phyloP scores from a whole-genome alignment of 306 rosid species.

The Castanea mollissima region DNA sequence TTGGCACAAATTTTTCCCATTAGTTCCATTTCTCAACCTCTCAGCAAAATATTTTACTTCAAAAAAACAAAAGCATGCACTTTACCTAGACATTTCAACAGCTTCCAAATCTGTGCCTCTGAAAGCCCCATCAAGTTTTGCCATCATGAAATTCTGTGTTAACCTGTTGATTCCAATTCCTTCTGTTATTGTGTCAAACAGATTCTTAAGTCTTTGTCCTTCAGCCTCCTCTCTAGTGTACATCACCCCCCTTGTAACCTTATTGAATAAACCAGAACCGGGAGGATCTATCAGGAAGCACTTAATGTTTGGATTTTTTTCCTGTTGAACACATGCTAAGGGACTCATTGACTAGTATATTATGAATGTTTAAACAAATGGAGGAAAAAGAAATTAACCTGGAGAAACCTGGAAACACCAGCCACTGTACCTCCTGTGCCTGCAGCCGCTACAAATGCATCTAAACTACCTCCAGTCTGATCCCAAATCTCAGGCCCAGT shows the following conservation, averaged over 20 bases:
- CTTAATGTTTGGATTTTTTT: conserved; percentile 67
- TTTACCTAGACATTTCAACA: conserved; percentile 73
- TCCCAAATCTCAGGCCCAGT: conserved; percentile 98
- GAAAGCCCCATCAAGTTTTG: conserved; percentile 83
- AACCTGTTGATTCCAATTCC: conserved; percentile 86
- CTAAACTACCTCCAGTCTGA: conserved; percentile 60
- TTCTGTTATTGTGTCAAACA: conserved; percentile 90
- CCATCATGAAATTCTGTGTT: conserved; percentile 72
- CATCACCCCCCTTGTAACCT: conserved; percentile 90
- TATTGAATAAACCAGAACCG: conserved; percentile 88
- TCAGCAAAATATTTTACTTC: neutral
- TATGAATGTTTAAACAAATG: neutral
- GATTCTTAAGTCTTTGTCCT: conserved; percentile 85
- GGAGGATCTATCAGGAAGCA: conserved; percentile 92
- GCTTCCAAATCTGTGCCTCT: conserved; percentile 61
- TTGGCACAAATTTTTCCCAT: too few relatives aligned
- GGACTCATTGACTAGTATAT: conserved; percentile 10
- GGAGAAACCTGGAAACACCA: conserved; percentile 65
- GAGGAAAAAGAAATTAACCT: conserved; percentile 36
- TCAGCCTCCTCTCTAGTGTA: conserved; percentile 88
- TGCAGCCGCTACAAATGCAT: conserved; percentile 87
- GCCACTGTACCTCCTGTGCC: conserved; percentile 96
- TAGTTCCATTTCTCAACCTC: neutral
- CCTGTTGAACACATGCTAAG: conserved; percentile 44
- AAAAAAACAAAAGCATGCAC: conserved; percentile 2